phyloP scores from a whole-genome alignment of 352 stramenopile genomes.

The Phytophthora aleatoria region DNA sequence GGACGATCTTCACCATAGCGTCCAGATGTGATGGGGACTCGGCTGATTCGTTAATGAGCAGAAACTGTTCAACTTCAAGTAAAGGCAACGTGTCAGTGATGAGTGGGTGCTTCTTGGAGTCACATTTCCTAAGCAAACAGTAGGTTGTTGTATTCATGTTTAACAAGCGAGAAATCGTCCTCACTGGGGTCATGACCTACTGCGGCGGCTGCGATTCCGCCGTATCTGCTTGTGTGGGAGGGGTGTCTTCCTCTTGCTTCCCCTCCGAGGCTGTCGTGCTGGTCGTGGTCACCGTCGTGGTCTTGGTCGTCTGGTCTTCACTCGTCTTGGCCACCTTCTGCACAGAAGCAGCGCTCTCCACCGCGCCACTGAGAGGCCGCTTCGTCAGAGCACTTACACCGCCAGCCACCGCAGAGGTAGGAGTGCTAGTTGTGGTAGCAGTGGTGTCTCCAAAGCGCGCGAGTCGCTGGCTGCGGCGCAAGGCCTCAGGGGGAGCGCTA shows the following conservation, averaged over 20 bases:
- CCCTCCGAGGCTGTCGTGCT: slow-evolving; percentile 26
- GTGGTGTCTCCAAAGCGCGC: slow-evolving; percentile 44
- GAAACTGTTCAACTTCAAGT: slow-evolving; percentile 13
- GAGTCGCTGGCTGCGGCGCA: slow-evolving; percentile 55
- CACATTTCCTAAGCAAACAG: slow-evolving; percentile 14
- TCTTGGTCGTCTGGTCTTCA: slow-evolving; percentile 40
- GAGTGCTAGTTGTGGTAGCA: slow-evolving; percentile 8
- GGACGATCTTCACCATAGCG: slow-evolving; percentile 57
- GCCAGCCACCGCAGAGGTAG: slow-evolving; percentile 2
- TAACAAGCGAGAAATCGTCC: slow-evolving; percentile 19
- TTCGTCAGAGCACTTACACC: slow-evolving; percentile 35
- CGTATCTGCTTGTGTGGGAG: slow-evolving; percentile 25
- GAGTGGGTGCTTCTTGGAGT: neutral
- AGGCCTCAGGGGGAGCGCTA: slow-evolving; percentile 32
- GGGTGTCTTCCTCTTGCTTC: slow-evolving; percentile 41
- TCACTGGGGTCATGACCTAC: slow-evolving; percentile 13
- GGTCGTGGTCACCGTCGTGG: slow-evolving; percentile 23
- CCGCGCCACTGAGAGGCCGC: slow-evolving; percentile 38
- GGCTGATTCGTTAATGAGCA: slow-evolving; percentile 10
- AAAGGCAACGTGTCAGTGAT: slow-evolving; percentile 2
- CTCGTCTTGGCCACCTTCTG: slow-evolving; percentile 52
- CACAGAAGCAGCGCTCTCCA: slow-evolving; percentile 28
- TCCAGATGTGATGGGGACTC: slow-evolving; percentile 2
- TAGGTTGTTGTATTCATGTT: slow-evolving; percentile 28
- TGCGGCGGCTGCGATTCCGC: slow-evolving; percentile 26